Conservation (phyloP, 129 eudicot genomes). For the Saposhnikovia divaricata region DNA sequence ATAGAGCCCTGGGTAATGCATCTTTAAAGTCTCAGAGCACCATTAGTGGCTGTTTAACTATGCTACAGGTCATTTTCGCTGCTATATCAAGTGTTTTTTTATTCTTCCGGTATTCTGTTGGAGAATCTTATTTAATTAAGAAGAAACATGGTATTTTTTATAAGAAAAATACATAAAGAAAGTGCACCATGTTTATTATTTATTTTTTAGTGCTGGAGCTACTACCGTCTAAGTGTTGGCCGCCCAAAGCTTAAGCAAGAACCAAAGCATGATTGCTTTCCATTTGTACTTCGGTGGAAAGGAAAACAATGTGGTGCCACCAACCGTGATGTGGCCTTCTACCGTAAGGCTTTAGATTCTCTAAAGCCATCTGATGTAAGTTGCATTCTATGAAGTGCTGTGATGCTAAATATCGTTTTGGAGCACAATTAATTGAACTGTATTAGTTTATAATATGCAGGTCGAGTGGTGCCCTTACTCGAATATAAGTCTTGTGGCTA, state of each 20-base stretch:
- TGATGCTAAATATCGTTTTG: background rate
- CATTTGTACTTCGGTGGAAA: conserved; percentile 94
- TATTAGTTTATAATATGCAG: conserved; percentile 24
- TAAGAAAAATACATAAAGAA: background rate
- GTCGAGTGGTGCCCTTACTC: conserved; percentile 88
- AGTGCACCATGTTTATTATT: background rate
- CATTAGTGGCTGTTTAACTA: conserved; percentile 86
- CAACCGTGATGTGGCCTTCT: conserved; percentile 82
- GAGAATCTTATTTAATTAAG: background rate
- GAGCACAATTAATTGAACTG: background rate
- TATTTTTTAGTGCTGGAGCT: conserved; percentile 89
- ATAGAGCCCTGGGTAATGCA: conserved; percentile 96
- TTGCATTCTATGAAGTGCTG: background rate
- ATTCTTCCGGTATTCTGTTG: background rate
- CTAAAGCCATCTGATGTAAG: conserved; percentile 82
- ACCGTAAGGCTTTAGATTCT: conserved; percentile 84
- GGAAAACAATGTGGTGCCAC: conserved; percentile 94
- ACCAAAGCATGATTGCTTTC: conserved; percentile 79
- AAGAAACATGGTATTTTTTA: background rate
- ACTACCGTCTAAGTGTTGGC: conserved; percentile 86
- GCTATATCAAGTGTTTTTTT: background rate
- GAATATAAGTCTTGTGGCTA: conserved; percentile 36
- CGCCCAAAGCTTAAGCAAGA: conserved; percentile 86
- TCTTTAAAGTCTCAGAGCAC: conserved; percentile 90
- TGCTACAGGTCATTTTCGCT: conserved; percentile 53